phyloP scores from a whole-genome alignment of 352 stramenopile species.

The Globisporangium paddicum region DNA sequence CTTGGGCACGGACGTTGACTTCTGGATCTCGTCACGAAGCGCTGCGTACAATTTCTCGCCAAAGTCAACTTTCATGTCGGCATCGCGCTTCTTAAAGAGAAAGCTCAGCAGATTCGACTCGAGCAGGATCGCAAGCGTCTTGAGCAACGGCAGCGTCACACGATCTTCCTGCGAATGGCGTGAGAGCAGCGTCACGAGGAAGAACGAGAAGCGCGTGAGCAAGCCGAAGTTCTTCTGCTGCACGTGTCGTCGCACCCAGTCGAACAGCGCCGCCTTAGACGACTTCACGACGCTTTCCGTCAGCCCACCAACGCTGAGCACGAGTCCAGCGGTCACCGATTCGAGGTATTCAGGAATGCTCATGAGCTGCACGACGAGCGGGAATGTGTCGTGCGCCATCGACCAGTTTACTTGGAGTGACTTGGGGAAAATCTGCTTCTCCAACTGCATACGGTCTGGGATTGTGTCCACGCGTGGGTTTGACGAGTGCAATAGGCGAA shows the following conservation, averaged over 20 bases:
- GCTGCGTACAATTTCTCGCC: constrained; percentile 53
- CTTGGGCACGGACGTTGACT: constrained; percentile 55
- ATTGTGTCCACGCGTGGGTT: constrained; percentile 69
- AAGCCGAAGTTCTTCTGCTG: constrained; percentile 60
- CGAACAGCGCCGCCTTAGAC: constrained; percentile 55
- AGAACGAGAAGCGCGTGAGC: constrained; percentile 61
- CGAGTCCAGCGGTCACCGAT: constrained; percentile 82
- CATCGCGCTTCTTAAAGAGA: constrained; percentile 40
- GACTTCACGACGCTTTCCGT: constrained; percentile 93
- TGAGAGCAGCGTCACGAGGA: constrained; percentile 56
- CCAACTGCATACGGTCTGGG: constrained; percentile 64
- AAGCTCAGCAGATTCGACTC: constrained; percentile 54
- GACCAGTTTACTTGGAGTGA: constrained; percentile 69
- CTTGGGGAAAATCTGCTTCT: constrained; percentile 53
- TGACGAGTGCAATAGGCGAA: constrained; percentile 75
- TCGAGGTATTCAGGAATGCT: constrained; percentile 87
- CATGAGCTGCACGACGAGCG: constrained; percentile 81
- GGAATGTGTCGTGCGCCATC: constrained; percentile 89
- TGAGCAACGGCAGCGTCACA: constrained; percentile 85
- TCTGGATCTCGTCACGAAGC: constrained; percentile 67
- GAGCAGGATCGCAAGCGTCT: constrained; percentile 77
- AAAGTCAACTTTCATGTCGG: constrained; percentile 34
- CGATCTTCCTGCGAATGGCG: constrained; percentile 68
- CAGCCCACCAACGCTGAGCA: constrained; percentile 94
- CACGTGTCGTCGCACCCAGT: constrained; percentile 48